phyloP scores from a whole-genome alignment of 2,329 filamentous ascomycete species.

The Ophiostoma fasciatum region DNA sequence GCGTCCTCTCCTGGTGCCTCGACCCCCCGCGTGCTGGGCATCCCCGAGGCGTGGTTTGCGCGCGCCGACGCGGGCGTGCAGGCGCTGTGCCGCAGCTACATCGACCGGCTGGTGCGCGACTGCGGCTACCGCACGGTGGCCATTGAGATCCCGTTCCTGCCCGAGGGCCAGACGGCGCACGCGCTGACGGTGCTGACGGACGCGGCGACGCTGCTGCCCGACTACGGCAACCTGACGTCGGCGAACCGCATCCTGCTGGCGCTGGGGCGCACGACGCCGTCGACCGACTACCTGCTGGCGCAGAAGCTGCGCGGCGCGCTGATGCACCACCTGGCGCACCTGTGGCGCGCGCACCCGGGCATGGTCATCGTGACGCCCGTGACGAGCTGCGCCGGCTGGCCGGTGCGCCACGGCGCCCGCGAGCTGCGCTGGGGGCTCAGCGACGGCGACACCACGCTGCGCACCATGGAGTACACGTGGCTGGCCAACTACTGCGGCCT shows the following conservation, averaged over 20 bases:
- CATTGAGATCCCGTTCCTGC: constrained; percentile 41
- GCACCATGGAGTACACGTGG: constrained; percentile 36
- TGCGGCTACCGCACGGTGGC: constrained; percentile 38
- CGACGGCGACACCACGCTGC: constrained; percentile 30
- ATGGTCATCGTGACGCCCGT: constrained; percentile 60
- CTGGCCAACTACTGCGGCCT: constrained; percentile 35
- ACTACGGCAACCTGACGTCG: constrained; percentile 33
- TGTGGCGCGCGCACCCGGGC: constrained; percentile 51
- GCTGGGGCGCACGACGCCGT: constrained; percentile 45
- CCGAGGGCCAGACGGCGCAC: constrained; percentile 56
- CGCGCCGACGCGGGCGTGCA: constrained; percentile 27
- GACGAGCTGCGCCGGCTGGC: constrained; percentile 33
- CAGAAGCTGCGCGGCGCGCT: constrained; percentile 55
- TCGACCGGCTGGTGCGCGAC: constrained; percentile 37
- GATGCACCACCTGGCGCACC: constrained; percentile 54
- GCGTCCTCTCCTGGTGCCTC: background rate
- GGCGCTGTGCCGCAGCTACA: constrained; percentile 23
- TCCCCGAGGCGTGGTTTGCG: constrained; percentile 50
- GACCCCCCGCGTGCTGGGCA: constrained; percentile 39
- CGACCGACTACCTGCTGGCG: constrained; percentile 52
- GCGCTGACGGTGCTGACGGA: constrained; percentile 60
- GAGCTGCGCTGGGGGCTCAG: constrained; percentile 28
- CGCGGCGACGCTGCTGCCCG: constrained; percentile 27
- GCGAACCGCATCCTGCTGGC: constrained; percentile 53
- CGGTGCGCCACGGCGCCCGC: constrained; percentile 19